phyloP scores from a whole-genome alignment of 1,139 yeast genomes.

The Hansenula lynferdii region DNA sequence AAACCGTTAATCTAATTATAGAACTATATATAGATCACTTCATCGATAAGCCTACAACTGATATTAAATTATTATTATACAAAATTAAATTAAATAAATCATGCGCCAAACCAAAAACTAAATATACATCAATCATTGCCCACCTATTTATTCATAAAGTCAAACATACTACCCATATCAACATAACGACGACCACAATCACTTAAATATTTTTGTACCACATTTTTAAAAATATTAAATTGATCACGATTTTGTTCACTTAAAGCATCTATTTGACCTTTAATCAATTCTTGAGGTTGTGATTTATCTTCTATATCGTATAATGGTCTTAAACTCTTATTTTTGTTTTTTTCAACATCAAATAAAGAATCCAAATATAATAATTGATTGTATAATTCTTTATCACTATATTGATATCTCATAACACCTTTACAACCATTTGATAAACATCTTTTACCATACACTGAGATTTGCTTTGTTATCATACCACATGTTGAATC shows the following conservation, averaged over 20 bases:
- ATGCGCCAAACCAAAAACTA: not conserved
- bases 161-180: constrained; percentile 79
- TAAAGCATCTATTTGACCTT: constrained; percentile 63
- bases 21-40: too few relatives aligned
- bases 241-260: constrained; percentile 74
- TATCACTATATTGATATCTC: constrained; percentile 73
- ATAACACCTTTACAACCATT: constrained; percentile 77
- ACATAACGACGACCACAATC: constrained; percentile 92
- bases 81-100: too few relatives aligned
- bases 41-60: too few relatives aligned
- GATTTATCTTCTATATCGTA: constrained; percentile 29
- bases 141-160: constrained; percentile 32
- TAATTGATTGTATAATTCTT: constrained; percentile 81
- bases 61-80: too few relatives aligned
- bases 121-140: not conserved
- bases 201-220: constrained; percentile 68
- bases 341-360: constrained; percentile 76
- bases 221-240: constrained; percentile 53
- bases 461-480: constrained; percentile 85
- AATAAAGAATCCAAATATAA: constrained; percentile 75
- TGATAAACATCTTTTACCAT: constrained; percentile 76
- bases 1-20: too few relatives aligned
- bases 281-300: constrained; percentile 37
- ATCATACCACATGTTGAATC: constrained; percentile 76
- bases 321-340: constrained; percentile 46